Evolutionary conservation across 148 eudicot species (phyloP), one percentile per base, ranked within the genome.

Genomic region (Amaranthus hypochondriacus): DNA sequence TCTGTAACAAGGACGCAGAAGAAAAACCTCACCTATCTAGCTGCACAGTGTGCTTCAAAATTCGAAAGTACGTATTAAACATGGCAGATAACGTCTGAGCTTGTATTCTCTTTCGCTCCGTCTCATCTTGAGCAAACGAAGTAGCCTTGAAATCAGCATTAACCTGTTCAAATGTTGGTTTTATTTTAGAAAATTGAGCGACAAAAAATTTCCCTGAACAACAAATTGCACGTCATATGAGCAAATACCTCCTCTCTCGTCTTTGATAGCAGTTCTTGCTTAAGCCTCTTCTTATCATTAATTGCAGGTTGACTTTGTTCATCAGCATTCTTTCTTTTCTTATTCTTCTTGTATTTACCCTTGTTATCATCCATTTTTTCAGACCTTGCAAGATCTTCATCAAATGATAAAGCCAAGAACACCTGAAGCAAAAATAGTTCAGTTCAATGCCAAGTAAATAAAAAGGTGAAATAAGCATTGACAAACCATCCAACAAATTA

Each of bases 111-210:
- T 80, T 90, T 57, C 78, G 84, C 78, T 95, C 98, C 56, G 57
- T 61, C 42, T 55, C 83, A 85, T 95, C 97, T 88, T 82, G 89
- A 55, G 87, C 79, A 78, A 84, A 75, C 46, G 97, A 82, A 77
- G 93, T 97, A 67, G 93, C 93, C 74, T 85, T 94, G 69, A 79
- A 91, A 55, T 94, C 98, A 62, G 98, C 93, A 86, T 78, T 81
- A 12, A 94, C 98, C 98, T 94, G 88, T 52, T 65, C 18, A 77
- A 61, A 74, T 68, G 18, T 70, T 43, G 18, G 58, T 3, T 18
- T 10, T 65, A 49, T 3, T 18, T 10, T 65, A 49, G 56, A 48
- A 39, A 68, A 55, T 66, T 21, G 51, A 12, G 50, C 2, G 50
- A 55, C n/a, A 10, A 44, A 21, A 6, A 2, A 48, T 50, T 43